Evolutionary conservation across 2,329 filamentous ascomycete genomes (phyloP), one percentile per base, ranked within the genome.

Genomic region (Colletotrichum paranaense): DNA sequence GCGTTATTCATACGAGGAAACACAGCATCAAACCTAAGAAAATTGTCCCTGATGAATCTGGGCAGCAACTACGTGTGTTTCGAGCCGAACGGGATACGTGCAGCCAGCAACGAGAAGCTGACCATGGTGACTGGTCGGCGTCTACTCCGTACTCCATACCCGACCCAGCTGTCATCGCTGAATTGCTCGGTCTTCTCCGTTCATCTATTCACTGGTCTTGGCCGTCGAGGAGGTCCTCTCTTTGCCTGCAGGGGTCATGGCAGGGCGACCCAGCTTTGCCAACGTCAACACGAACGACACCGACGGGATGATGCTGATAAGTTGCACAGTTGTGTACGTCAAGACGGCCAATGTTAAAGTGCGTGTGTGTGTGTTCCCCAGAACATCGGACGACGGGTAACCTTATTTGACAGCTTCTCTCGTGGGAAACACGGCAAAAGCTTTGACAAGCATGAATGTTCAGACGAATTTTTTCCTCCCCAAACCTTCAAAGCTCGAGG

Each of bases 291-390:
- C 38, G 30, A 59, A 35, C 26, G 30, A n/a, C 35, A 28, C 26
- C 55, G 59, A 66, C 42, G 42, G 69, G 52, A 68, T 72, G 53
- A 64, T 67, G 70, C 59, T 60, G 59, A 56, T 59, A 60, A 32
- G 24, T n/a, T 24, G 42, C 56, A 52, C 30, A 24, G 32, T 24
- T 46, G 19, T 32, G 42, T 46, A 60, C 46, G 66, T 65, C 69
- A 53, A 62, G 42, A 19, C 56, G 49, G 14, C 12, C 16, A 49
- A n/a, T 4, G 42, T 42, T 5, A 42, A 42, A 42, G 35, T 42
- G 35, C 35, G 35, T 42, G 35, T 16, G 3, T 19, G 42, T 49
- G 28, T 65, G 9, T 22, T 12, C 28, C 19, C 14, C 19, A 14
- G 42, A 32, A 70, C 55, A 70, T 65, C 70, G 49, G 70, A 70